Conservation (phyloP, 441 rosid species). For the Jatropha podagrica region DNA sequence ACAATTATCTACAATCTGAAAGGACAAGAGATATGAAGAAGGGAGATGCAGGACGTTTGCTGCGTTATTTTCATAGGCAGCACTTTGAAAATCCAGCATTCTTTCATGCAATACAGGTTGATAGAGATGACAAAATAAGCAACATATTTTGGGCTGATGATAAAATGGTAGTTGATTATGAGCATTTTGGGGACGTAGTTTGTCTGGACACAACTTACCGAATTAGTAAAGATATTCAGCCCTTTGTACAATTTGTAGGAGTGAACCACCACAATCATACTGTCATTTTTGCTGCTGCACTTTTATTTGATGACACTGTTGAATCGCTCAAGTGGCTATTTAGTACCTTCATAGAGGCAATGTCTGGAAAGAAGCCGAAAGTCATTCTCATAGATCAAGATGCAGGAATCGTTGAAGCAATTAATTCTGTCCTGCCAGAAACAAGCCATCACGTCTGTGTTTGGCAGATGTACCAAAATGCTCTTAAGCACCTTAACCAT, state of each 20-base stretch:
- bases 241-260: slow-evolving; percentile 23
- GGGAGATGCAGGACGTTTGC: slow-evolving; percentile 19
- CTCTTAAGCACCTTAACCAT: slow-evolving; percentile 16
- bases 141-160: slow-evolving; percentile 24
- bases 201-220: slow-evolving; percentile 17
- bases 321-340: slow-evolving; percentile 21
- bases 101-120: slow-evolving; percentile 20
- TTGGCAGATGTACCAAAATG: slow-evolving; percentile 30
- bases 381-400: slow-evolving; percentile 22
- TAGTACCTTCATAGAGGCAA: slow-evolving; percentile 19
- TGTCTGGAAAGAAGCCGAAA: slow-evolving; percentile 24
- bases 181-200: slow-evolving; percentile 18
- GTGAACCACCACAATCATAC: slow-evolving; percentile 23
- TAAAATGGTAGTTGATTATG: slow-evolving; percentile 21
- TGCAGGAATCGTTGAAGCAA: slow-evolving; percentile 19
- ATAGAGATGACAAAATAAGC: slow-evolving; percentile 16
- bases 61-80: slow-evolving; percentile 25
- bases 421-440: slow-evolving; percentile 11
- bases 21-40: slow-evolving; percentile 18
- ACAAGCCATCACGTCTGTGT: slow-evolving; percentile 23
- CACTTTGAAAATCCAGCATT: slow-evolving; percentile 22
- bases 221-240: slow-evolving; percentile 21
- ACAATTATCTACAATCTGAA: slow-evolving; percentile 15
- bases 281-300: slow-evolving; percentile 16
- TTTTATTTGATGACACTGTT: slow-evolving; percentile 20